Base-by-base conservation (phyloP, 2,329 filamentous ascomycete genomes). In the Exserohilum turcica region DNA sequence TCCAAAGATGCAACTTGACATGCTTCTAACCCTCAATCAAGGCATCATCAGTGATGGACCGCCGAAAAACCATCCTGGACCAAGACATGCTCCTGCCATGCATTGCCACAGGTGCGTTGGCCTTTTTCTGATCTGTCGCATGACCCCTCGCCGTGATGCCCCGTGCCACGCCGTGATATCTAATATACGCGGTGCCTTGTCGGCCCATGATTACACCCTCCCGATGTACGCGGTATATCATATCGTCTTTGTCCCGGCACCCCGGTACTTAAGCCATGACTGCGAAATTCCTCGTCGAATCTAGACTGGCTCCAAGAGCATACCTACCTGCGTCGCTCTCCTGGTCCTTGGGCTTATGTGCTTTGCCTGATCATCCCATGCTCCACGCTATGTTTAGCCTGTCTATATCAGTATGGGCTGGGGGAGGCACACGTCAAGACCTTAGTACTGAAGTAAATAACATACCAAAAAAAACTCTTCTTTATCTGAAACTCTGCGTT, bases 21-120 rank as follows among this genome's bases (percentile, higher is more conserved):
- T 60, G 57, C 55, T 57, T 72, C 69, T 72, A 70, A 72, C 66
- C 51, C 44, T 50, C 31, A 48, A 62, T 59, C 57, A 70, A 69
- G 67, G 68, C 53, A 68, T 47, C 39, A 58, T 47, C 39, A 58
- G 52, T 43, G 56, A 62, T 54, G 53, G 43, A 56, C 36, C 32
- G 24, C 42, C 37, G 28, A 38, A n/a, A n/a, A n/a, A 27, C 16
- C 37, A 28, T 40, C 13, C n/a, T 35, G 16, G 36, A 24, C n/a
- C 19, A 33, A n/a, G 5, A 12, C 13, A 29, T 24, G 3, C 12
- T 16, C 3, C 13, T 12, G 27, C 10, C 9, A 24, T 31, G 19
- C 36, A 29, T 16, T 16, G 18, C 21, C 19, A 10, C 3, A 53
- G 50, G 50, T 53, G 39, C 40, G 50, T 53, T 35, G 50, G 19